Base-by-base conservation (phyloP, 345 rosid species). In the Salix exigua region DNA sequence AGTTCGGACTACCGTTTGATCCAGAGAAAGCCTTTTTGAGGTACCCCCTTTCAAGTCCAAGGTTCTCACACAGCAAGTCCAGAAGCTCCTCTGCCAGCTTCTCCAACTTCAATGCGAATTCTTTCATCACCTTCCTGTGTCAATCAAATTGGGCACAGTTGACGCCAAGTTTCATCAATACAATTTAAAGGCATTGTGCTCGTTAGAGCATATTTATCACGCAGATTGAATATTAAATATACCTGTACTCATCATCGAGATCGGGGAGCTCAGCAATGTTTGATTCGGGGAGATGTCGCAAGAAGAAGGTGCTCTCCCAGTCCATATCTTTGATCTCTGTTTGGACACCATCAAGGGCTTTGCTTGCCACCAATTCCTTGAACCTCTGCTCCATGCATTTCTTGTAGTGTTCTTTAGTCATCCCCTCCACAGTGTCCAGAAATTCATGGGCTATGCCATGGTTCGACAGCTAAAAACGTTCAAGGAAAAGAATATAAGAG, bases 381-480 rank as follows among this genome's bases (percentile, higher is more conserved):
- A 95, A 95, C 79, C 96, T 89, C 42, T 89, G 89, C 83, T 93
- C 96, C 99, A 91, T 88, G 31, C 96, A 84, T 73, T 89, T 95
- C 86, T 80, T 88, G 91, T 93, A 93, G 73, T 93, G 97, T 21
- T 79, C 92, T 68, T 93, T 95, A 0, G 97, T 89, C 86, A 90
- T 48, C 51, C 76, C 86, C 86, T 95, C 99, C 61, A 95, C 85
- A 3, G 63, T 90, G 88, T 95, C 99, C 70, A 95, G 37, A 2
- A 89, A 69, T 81, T 93, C 96, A 14, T 77, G 81, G 38, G 91
- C 23, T 7, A 95, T 91, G 71, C 97, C 90, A 82, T 95, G 97
- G 81, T 95, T 89, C 85, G 91, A 83, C 66, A 92, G 71, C 99
- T 93, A 6, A 16, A 68, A 17, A 4, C 17, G 16, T 30, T 2